A percentile compares a stretch with the other conserved stretches of the same genome.
Evolutionary conservation across 169 alveolate species (phyloP).

Genomic region (Plasmodium knowlesi): DNA sequence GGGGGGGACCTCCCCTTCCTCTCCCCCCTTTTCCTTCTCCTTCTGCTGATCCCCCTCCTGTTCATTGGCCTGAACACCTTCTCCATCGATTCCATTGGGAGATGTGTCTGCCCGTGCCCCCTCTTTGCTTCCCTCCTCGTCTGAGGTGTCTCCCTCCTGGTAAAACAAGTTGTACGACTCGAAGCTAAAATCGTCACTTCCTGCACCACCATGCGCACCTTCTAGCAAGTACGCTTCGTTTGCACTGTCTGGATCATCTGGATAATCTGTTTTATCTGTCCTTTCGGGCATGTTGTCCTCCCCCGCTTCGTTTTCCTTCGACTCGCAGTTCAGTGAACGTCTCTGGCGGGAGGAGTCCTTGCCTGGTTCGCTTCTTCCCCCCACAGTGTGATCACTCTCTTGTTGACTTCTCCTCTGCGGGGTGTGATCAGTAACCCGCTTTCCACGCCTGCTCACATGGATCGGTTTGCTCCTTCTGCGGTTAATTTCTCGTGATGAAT

Average conservation of each 20-base stretch:
- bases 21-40: background rate
- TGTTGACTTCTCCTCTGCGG: background rate
- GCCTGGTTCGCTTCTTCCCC: background rate
- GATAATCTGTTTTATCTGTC: background rate
- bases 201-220: background rate
- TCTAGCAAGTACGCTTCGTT: background rate
- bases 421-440: background rate
- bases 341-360: background rate
- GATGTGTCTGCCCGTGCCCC: background rate
- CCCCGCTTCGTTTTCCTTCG: background rate
- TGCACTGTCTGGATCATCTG: background rate
- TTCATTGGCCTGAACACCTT: background rate
- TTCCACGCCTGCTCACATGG: background rate
- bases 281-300: background rate
- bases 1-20: background rate
- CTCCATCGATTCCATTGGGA: background rate
- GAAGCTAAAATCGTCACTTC: background rate
- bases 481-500: background rate
- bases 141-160: background rate
- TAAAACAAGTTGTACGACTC: constrained; percentile 30
- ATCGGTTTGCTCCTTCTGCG: background rate
- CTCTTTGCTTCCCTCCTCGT: constrained; percentile 5
- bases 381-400: background rate
- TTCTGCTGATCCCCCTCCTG: background rate
- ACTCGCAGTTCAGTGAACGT: background rate